A percentile compares a stretch with the other conserved stretches of the same genome.
phyloP scores from a whole-genome alignment of 1,284 basidiomycete genomes.

The Vanrija sp. region DNA sequence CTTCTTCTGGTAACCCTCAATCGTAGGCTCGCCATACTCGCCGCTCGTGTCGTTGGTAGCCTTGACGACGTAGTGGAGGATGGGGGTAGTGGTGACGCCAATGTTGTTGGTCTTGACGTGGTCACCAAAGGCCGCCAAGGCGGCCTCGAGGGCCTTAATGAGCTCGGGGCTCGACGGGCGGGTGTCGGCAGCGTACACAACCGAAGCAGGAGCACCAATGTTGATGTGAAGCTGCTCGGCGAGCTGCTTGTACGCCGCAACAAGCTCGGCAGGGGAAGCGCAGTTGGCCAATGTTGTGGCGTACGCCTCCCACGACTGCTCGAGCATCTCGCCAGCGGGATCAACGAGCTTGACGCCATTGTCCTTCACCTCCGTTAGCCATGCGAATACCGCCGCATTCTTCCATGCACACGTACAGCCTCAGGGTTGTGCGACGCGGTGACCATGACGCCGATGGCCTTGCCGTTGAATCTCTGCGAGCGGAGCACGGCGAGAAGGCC shows the following conservation, averaged over 20 bases:
- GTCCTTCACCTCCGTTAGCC: conserved; percentile 60
- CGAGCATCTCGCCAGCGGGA: conserved; percentile 98
- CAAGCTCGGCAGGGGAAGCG: conserved; percentile 64
- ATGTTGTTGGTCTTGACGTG: conserved; percentile 45
- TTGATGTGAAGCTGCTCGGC: conserved; percentile 71
- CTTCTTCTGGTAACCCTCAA: conserved; percentile 84
- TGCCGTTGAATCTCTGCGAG: conserved; percentile 84
- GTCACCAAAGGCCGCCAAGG: conserved; percentile 62
- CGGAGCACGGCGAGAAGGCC: conserved; percentile 86
- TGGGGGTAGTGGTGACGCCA: conserved; percentile 88
- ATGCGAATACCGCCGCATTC: not conserved
- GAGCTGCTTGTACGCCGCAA: conserved; percentile 63
- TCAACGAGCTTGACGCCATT: conserved; percentile 99
- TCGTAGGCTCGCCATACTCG: conserved; percentile 75
- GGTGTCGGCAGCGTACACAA: conserved; percentile 91
- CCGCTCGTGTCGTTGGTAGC: conserved; percentile 68
- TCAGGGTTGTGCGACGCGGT: conserved; percentile 99
- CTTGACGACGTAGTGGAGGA: conserved; percentile 92
- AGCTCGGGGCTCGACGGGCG: conserved; percentile 81
- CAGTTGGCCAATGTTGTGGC: conserved; percentile 91
- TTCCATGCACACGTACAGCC: conserved; percentile 56
- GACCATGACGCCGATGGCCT: conserved; percentile 95
- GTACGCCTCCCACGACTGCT: conserved; percentile 85
- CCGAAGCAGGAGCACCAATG: conserved; percentile 67
- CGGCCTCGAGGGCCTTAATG: conserved; percentile 77